A percentile compares a stretch with the other conserved stretches of the same genome.
These are phyloP conservation scores for Vigna hirtella DNA, from an alignment of 306 rosid species.

Conservation along the genomic window DNA sequence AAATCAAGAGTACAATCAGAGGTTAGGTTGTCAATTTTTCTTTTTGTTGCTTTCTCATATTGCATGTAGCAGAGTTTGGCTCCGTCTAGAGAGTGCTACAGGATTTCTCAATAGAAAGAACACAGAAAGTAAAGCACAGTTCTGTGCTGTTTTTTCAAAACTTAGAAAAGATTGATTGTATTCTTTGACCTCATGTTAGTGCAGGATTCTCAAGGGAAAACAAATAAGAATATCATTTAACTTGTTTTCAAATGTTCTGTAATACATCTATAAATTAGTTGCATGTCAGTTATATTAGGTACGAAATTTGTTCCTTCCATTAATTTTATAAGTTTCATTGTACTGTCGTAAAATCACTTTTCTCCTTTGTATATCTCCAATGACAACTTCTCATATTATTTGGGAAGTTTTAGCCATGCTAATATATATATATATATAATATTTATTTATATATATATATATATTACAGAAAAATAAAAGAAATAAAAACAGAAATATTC, in stretches of 20 bases:
- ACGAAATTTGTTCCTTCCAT: not conserved
- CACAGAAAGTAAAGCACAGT: not conserved
- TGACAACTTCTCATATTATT: no score
- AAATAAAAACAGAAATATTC: not conserved
- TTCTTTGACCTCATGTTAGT: constrained; percentile 25
- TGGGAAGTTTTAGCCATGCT: no score
- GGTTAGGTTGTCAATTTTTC: constrained; percentile 39
- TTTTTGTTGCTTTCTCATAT: constrained; percentile 42
- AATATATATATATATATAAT: not conserved
- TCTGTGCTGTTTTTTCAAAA: constrained; percentile 14
- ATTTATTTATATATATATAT: not conserved
- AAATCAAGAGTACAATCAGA: constrained; percentile 9
- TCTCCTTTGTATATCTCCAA: not conserved
- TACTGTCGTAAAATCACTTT: no score
- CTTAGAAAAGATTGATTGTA: not conserved
- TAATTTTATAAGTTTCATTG: not conserved
- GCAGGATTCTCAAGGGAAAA: constrained; percentile 9
- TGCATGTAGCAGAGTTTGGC: constrained; percentile 38
- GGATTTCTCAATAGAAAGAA: constrained; percentile 40
- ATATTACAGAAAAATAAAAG: not conserved
- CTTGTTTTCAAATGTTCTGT: not conserved
- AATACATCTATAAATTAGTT: not conserved
- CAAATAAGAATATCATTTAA: not conserved
- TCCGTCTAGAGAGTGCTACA: constrained; percentile 12
- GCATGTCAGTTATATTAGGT: not conserved